Percentiles rank a stretch among this genome's conserved stretches.
Evolutionary conservation across 768 basidiomycete species (phyloP).

Genomic region (Pleurotus djamor): DNA sequence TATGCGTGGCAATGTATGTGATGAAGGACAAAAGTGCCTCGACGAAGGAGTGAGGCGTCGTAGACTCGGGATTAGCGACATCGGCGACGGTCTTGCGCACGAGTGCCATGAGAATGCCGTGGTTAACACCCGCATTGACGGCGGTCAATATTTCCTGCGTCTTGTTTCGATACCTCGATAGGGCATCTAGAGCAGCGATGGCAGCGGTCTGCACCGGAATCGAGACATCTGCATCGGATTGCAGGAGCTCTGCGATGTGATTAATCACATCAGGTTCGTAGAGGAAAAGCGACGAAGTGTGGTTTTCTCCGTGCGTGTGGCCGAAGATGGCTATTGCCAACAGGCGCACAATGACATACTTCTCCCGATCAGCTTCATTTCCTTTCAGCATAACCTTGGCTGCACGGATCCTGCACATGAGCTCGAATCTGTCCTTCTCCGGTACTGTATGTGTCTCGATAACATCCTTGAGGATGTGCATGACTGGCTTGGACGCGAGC

Average conservation of each 20-base stretch:
- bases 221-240: conserved; percentile 72
- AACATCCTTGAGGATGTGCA: conserved; percentile 75
- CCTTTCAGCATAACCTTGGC: conserved; percentile 66
- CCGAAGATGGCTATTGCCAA: conserved; percentile 90
- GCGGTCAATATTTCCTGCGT: conserved; percentile 86
- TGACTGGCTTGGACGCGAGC: conserved; percentile 58
- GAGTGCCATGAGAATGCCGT: conserved; percentile 90
- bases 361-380: conserved; percentile 64
- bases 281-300: conserved; percentile 83
- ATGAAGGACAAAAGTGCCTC: conserved; percentile 88
- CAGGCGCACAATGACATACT: conserved; percentile 78
- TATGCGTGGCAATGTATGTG: conserved; percentile 82
- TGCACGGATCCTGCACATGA: conserved; percentile 82
- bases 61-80: conserved; percentile 63
- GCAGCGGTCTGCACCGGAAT: conserved; percentile 79
- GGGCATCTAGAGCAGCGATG: conserved; percentile 86
- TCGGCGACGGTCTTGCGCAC: conserved; percentile 80
- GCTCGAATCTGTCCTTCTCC: conserved; percentile 82
- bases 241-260: conserved; percentile 87
- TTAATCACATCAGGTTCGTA: conserved; percentile 92
- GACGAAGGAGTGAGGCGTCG: conserved; percentile 68
- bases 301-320: conserved; percentile 78
- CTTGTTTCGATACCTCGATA: conserved; percentile 81
- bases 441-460: conserved; percentile 69
- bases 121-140: conserved; percentile 93